phyloP scores from a whole-genome alignment of 1,284 basidiomycete genomes.

The Ceratobasidium sp. region DNA sequence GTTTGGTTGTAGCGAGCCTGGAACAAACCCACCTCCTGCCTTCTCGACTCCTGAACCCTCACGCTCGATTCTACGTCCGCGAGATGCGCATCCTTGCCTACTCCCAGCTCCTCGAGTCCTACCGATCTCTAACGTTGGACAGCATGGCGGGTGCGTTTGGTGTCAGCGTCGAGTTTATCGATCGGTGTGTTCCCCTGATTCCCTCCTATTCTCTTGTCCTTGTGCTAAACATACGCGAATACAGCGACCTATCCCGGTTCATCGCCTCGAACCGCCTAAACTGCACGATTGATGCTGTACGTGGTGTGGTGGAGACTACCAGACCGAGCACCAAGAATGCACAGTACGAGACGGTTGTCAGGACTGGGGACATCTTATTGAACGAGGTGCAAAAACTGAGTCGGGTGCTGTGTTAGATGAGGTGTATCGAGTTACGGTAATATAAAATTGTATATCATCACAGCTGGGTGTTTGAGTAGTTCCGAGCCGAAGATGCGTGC shows the following conservation, averaged over 20 bases:
- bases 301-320: conserved; percentile 94
- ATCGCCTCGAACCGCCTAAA: conserved; percentile 90
- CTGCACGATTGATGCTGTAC: conserved; percentile 93
- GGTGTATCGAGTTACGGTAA: background rate
- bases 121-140: conserved; percentile 88
- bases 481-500: too few relatives aligned
- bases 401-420: conserved; percentile 69
- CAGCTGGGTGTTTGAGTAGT: background rate
- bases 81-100: conserved; percentile 98
- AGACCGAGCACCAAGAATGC: conserved; percentile 85
- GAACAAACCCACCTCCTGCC: conserved; percentile 88
- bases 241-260: conserved; percentile 89
- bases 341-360: conserved; percentile 89
- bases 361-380: conserved; percentile 87
- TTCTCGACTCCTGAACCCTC: conserved; percentile 84
- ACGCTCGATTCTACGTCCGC: conserved; percentile 89
- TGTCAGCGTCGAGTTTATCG: conserved; percentile 87
- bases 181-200: conserved; percentile 63
- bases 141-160: conserved; percentile 90
- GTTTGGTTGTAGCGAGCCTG: conserved; percentile 69
- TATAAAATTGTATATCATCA: background rate
- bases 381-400: conserved; percentile 78
- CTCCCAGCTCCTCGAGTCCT: conserved; percentile 89
- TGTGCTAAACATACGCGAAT: background rate
- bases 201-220: conserved; percentile 8